A percentile compares a stretch with the other conserved stretches of the same genome.
phyloP scores from a whole-genome alignment of 2,329 filamentous ascomycete species.

The Aspergillus japonicus region DNA sequence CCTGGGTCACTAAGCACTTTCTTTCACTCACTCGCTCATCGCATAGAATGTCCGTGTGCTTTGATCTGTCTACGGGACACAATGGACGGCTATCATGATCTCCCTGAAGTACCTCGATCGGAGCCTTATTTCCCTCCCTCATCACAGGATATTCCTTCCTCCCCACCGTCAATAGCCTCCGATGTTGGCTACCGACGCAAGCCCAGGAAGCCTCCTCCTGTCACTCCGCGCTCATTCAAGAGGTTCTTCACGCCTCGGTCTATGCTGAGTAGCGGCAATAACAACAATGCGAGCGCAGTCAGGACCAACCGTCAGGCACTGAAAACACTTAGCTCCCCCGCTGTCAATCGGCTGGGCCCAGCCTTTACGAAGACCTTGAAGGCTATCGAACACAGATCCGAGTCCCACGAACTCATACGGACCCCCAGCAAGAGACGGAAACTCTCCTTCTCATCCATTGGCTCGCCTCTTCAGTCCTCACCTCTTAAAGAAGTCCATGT shows the following conservation, averaged over 20 bases:
- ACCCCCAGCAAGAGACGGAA: conserved; percentile 49
- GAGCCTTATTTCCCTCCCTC: conserved; percentile 35
- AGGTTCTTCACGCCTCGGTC: conserved; percentile 53
- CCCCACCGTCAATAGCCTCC: conserved; percentile 43
- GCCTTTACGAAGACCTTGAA: conserved; percentile 42
- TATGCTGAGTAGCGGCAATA: conserved; percentile 36
- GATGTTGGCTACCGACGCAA: conserved; percentile 39
- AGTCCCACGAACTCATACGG: conserved; percentile 30
- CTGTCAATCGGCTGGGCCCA: conserved; percentile 43
- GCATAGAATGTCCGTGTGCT: conserved; percentile 24
- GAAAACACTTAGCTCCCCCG: conserved; percentile 44
- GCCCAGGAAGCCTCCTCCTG: conserved; percentile 46
- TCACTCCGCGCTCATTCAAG: conserved; percentile 53
- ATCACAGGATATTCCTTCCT: conserved; percentile 40
- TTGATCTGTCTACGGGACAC: conserved; percentile 22
- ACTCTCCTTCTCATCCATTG: conserved; percentile 45
- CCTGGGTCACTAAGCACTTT: conserved; percentile 4
- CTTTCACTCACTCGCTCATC: conserved; percentile 5
- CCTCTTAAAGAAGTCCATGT: conserved; percentile 46
- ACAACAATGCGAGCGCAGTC: conserved; percentile 34
- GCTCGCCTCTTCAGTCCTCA: conserved; percentile 51
- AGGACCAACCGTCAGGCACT: conserved; percentile 47
- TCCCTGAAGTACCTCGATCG: conserved; percentile 35
- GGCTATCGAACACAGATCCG: conserved; percentile 28
- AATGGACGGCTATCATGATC: conserved; percentile 34